Percentiles rank a stretch among this genome's conserved stretches.
These are phyloP conservation scores for Lantana camara DNA, from an alignment of 257 asterid genomes.

Conservation along the genomic window DNA sequence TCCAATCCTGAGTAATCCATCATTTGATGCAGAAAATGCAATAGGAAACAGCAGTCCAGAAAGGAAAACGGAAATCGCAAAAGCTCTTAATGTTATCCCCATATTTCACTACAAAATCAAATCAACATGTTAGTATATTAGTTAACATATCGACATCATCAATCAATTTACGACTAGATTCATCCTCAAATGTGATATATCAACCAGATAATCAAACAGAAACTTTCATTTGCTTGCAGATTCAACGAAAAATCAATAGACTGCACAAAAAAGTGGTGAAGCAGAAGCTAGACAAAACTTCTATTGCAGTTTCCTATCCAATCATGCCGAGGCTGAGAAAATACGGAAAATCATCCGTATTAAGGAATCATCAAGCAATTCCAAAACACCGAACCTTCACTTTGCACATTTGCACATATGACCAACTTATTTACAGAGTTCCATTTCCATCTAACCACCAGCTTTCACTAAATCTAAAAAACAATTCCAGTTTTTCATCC, in stretches of 20 bases:
- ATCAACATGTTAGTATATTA: conserved; percentile 14
- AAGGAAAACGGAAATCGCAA: conserved; percentile 45
- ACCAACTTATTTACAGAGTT: too few species aligned
- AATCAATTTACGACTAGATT: not conserved
- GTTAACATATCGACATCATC: not conserved
- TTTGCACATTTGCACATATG: too few species aligned
- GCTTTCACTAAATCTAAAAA: conserved; percentile 24
- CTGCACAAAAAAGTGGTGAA: not conserved
- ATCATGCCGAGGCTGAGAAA: not conserved
- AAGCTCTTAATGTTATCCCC: conserved; percentile 47
- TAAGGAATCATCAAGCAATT: not conserved
- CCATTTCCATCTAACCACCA: not conserved
- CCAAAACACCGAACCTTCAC: too few species aligned
- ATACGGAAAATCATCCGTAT: not conserved
- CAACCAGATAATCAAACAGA: not conserved
- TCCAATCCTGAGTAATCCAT: conserved; percentile 79
- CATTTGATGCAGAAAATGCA: conserved; percentile 62
- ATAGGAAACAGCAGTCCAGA: conserved; percentile 56
- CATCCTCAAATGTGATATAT: not conserved
- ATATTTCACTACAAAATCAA: conserved; percentile 51
- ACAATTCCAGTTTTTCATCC: not conserved
- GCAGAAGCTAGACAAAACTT: not conserved
- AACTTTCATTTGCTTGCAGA: not conserved
- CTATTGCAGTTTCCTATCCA: not conserved
- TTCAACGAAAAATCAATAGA: not conserved